Conservation (phyloP, 176 grass and related monocot genomes). For the Canna indica region DNA sequence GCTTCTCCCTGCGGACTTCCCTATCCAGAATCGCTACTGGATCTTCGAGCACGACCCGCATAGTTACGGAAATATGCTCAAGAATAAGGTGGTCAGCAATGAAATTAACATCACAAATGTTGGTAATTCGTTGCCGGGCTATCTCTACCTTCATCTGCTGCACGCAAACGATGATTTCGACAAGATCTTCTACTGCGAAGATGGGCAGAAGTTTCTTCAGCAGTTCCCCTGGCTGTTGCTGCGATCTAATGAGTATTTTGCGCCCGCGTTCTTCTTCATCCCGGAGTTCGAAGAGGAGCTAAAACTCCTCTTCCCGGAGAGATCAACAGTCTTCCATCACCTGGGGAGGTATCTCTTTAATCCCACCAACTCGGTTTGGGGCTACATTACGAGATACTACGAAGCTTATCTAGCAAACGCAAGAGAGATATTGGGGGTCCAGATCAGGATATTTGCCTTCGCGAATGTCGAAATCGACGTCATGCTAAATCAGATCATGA, state of each 20-base stretch:
- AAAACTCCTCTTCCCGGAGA: background rate
- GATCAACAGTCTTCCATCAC: background rate
- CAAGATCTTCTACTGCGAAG: slow-evolving; percentile 1
- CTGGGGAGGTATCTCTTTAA: slow-evolving; percentile 6
- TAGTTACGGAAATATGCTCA: slow-evolving; percentile 13
- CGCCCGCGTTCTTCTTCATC: background rate
- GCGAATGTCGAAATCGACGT: background rate
- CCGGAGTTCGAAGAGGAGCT: background rate
- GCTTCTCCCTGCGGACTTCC: slow-evolving; percentile 39
- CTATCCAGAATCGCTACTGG: slow-evolving; percentile 9
- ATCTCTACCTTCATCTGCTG: background rate
- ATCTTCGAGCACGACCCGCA: background rate
- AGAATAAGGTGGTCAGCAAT: background rate
- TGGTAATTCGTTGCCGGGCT: background rate
- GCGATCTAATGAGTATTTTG: slow-evolving; percentile 9
- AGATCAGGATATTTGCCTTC: background rate
- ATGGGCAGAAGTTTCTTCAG: background rate
- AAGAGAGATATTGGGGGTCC: background rate
- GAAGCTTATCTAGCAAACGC: slow-evolving; percentile 4
- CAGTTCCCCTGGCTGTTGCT: background rate
- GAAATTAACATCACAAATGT: background rate
- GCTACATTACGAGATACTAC: slow-evolving; percentile 5
- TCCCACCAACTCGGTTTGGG: background rate
- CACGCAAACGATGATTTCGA: background rate
- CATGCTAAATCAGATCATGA: background rate